These are phyloP conservation scores for Schoenoplectus tabernaemontani DNA, from an alignment of 202 grass and related monocot species.

Conservation along the genomic window DNA sequence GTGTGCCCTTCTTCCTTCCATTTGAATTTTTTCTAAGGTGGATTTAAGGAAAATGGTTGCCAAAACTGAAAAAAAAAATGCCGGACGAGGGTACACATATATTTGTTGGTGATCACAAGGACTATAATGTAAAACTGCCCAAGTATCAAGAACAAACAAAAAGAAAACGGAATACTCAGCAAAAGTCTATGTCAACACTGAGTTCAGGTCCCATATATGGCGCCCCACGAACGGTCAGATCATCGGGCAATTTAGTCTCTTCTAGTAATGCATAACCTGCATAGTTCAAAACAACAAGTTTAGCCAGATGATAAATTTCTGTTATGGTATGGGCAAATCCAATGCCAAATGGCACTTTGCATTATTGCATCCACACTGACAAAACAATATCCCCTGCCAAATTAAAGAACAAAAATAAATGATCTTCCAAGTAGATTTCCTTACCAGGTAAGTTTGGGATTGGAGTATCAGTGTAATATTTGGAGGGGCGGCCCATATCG, in stretches of 20 bases:
- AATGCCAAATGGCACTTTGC: not conserved
- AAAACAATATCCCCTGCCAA: not conserved
- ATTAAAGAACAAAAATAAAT: not conserved
- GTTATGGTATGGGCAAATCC: not conserved
- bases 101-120: constrained; percentile 1
- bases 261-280: constrained; percentile 53
- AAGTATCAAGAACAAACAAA: constrained; percentile 10
- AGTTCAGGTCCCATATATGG: constrained; percentile 60
- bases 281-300: not conserved
- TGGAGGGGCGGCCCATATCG: constrained; percentile 43
- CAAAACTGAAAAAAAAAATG: not conserved
- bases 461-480: constrained; percentile 44
- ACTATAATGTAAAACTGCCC: constrained; percentile 19
- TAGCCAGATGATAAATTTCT: not conserved
- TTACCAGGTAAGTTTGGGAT: constrained; percentile 49
- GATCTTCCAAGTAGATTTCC: not conserved
- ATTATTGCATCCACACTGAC: not conserved
- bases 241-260: constrained; percentile 48
- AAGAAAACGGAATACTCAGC: not conserved
- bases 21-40: not conserved
- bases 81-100: not conserved
- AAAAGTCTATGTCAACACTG: constrained; percentile 31
- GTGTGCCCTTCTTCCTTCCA: not conserved
- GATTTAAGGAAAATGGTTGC: not conserved
- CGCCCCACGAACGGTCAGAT: constrained; percentile 47